These are phyloP conservation scores for Naematelia aurantialba DNA, from an alignment of 768 basidiomycete genomes.

Conservation along the genomic window DNA sequence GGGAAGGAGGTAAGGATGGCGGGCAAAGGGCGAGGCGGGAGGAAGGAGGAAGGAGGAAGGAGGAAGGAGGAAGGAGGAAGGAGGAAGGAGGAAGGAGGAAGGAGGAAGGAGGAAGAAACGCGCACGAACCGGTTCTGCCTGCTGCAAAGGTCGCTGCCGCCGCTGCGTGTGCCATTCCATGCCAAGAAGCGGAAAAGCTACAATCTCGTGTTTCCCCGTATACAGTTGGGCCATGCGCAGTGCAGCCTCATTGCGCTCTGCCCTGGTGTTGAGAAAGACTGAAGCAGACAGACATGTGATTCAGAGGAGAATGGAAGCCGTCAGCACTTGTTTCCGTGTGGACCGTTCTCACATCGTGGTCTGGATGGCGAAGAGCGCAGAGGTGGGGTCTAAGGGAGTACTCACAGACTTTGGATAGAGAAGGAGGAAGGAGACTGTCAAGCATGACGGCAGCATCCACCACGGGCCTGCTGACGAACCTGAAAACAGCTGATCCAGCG, in stretches of 20 bases:
- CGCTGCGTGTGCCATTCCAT: slow-evolving; percentile 18
- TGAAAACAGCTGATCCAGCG: slow-evolving; percentile 38
- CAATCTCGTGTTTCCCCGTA: slow-evolving; percentile 35
- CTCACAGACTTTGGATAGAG: slow-evolving; percentile 8
- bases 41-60: too few relatives aligned
- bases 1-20: too few relatives aligned
- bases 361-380: too few relatives aligned
- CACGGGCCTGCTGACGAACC: slow-evolving; percentile 28
- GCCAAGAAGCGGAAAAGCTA: slow-evolving; percentile 28
- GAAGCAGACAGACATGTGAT: slow-evolving; percentile 9
- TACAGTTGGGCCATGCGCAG: slow-evolving; percentile 36
- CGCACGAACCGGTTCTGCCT: slow-evolving; percentile 6
- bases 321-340: too few relatives aligned
- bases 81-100: too few relatives aligned
- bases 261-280: slow-evolving; percentile 34
- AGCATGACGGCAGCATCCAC: slow-evolving; percentile 20
- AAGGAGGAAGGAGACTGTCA: slow-evolving; percentile 17
- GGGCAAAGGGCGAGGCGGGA: too few relatives aligned
- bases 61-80: too few relatives aligned
- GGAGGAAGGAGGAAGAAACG: not conserved
- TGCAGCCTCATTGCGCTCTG: slow-evolving; percentile 31
- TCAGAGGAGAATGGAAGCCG: not conserved
- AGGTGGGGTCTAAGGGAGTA: too few relatives aligned
- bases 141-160: slow-evolving; percentile 22
- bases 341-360: too few relatives aligned